Evolutionary conservation across 1,139 yeast species (phyloP), one percentile per base, ranked within the genome.

Genomic region (Casaregolazyma suthepensis): DNA sequence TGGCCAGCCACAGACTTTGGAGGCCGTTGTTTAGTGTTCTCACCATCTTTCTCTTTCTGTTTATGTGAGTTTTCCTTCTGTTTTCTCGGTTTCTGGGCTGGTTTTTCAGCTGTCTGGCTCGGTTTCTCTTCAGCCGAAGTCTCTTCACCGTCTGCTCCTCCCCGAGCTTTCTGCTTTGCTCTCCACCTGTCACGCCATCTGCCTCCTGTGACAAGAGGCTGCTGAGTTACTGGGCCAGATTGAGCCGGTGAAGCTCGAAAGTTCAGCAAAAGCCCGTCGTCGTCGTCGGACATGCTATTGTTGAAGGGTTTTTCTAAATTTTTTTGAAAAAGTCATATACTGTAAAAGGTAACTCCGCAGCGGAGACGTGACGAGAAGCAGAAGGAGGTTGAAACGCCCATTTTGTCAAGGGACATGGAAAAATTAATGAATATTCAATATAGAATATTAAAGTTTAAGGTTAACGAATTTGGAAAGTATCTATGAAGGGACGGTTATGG

Each of bases 141-240:
- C 31, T 44, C 37, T 6, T 44, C 19, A 26, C 15, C 48, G 19
- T 35, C 40, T 5, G 65, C 43, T 54, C 54, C 19, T 55, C 58
- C 56, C 64, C 62, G 18, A 59, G 65, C 58, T 3, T 72, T 68
- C 17, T 71, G 67, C 50, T 61, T 68, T 9, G 61, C 75, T 63
- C 78, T 79, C 61, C 94, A 75, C 58, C 95, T 77, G 56, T 87
- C 95, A 62, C 80, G 84, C 95, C 95, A 87, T 62, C 78, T 77
- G 6, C 94, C 94, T 31, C 94, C 93, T 60, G 81, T 83, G 5
- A 66, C 63, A 52, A 57, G 51, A 54, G 56, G 15, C 57, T 57
- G 53, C 46, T 48, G 35, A 18, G 49, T 51, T 15, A 37, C 54
- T 23, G 53, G 55, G 44, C 38, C 56, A n/a, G 55, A 58, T 54